Conservation (phyloP, 202 grass and related monocot species). For the Digitaria exilis region DNA sequence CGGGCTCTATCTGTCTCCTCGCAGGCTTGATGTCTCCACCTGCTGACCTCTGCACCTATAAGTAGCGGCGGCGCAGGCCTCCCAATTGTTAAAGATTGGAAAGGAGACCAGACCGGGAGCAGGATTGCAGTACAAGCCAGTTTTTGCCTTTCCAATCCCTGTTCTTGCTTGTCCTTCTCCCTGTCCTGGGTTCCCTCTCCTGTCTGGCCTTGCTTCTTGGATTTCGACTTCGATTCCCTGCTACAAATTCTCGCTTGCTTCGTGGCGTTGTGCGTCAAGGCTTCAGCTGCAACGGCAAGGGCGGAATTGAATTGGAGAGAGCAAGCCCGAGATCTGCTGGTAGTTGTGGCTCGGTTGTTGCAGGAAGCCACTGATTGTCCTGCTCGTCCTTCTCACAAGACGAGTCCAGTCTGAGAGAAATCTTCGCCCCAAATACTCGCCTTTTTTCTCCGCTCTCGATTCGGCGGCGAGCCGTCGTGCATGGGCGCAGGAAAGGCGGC, state of each 20-base stretch:
- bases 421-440: conserved; percentile 16
- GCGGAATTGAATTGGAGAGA: background rate
- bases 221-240: background rate
- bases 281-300: background rate
- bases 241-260: background rate
- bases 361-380: conserved; percentile 25
- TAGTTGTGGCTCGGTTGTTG: conserved; percentile 43
- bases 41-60: conserved; percentile 31
- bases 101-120: background rate
- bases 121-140: conserved; percentile 1
- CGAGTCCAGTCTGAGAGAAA: background rate
- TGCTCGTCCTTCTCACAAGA: background rate
- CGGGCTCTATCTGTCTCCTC: background rate
- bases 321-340: conserved; percentile 15
- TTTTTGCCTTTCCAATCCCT: background rate
- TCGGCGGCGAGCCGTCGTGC: conserved; percentile 2
- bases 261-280: background rate
- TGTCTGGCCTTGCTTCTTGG: background rate
- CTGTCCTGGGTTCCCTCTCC: background rate
- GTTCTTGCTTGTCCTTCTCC: background rate
- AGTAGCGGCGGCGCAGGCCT: conserved; percentile 25
- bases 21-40: background rate
- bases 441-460: conserved; percentile 8
- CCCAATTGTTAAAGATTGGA: background rate
- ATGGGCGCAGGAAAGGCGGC: conserved; percentile 49